These are phyloP conservation scores for Hypoxylon intermedium DNA, from an alignment of 495 filamentous ascomycete species.

Conservation along the genomic window DNA sequence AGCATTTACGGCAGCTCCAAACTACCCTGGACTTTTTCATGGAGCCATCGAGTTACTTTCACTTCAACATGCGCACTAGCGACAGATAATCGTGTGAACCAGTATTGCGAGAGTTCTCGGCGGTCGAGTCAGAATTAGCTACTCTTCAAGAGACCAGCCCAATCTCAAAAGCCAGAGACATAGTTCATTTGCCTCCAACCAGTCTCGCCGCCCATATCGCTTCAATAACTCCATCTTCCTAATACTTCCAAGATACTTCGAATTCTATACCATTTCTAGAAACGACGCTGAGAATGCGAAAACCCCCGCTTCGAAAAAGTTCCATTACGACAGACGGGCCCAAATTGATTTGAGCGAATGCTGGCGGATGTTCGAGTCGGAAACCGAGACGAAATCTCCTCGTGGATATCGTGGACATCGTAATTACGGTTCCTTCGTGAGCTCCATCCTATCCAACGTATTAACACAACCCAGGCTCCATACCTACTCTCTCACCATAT, in stretches of 20 bases:
- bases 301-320: neutral
- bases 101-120: too few relatives aligned
- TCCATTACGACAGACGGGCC: neutral
- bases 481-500: neutral
- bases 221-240: neutral
- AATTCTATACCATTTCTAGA: neutral
- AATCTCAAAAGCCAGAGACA: too few relatives aligned
- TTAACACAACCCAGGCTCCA: neutral
- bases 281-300: neutral
- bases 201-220: neutral
- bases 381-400: neutral
- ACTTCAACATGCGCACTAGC: too few relatives aligned
- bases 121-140: too few relatives aligned
- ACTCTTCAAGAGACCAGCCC: too few relatives aligned
- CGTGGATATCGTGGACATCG: neutral
- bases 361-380: neutral
- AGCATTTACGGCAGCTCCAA: too few relatives aligned
- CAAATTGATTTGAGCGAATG: neutral
- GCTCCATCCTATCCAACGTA: neutral
- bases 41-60: too few relatives aligned
- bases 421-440: too few relatives aligned
- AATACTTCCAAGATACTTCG: neutral
- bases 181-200: too few relatives aligned
- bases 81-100: too few relatives aligned
- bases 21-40: too few relatives aligned